These are phyloP conservation scores for Anastatica hierochuntica DNA, from an alignment of 345 rosid genomes.

Conservation along the genomic window DNA sequence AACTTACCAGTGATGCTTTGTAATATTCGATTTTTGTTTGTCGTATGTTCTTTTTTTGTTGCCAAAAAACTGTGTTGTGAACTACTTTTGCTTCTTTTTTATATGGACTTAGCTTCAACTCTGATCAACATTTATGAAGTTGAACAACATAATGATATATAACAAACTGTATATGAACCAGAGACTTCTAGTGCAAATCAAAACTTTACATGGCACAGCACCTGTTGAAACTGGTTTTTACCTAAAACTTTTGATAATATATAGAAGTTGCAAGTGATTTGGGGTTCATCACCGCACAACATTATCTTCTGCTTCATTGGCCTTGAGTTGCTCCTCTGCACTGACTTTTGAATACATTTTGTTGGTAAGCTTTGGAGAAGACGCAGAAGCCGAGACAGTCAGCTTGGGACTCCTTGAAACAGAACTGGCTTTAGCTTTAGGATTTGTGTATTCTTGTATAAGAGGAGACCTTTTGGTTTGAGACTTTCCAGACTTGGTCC, in stretches of 20 bases:
- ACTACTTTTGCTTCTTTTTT: background rate
- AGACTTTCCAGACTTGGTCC: conserved; percentile 35
- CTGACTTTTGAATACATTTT: conserved; percentile 31
- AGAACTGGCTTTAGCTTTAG: conserved; percentile 25
- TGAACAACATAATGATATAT: too few relatives aligned
- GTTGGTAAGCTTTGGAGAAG: conserved; percentile 33
- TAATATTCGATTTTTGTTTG: background rate
- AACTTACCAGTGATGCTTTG: too few relatives aligned
- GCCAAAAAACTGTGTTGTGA: background rate
- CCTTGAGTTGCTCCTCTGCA: conserved; percentile 24
- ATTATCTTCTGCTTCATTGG: background rate
- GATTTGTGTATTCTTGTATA: conserved; percentile 29
- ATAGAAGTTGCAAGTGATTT: too few relatives aligned
- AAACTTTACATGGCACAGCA: too few relatives aligned
- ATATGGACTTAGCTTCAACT: too few relatives aligned
- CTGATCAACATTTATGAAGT: too few relatives aligned
- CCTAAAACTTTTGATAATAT: too few relatives aligned
- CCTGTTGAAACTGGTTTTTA: too few relatives aligned
- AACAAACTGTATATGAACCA: too few relatives aligned
- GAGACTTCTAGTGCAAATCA: too few relatives aligned
- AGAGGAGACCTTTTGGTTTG: conserved; percentile 37
- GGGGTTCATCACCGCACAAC: background rate
- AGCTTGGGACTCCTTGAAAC: conserved; percentile 34
- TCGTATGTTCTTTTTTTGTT: background rate
- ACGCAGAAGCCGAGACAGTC: conserved; percentile 20